Base-by-base conservation (phyloP, 192 early-diverging fungal species). In the Coemansia asiatica region DNA sequence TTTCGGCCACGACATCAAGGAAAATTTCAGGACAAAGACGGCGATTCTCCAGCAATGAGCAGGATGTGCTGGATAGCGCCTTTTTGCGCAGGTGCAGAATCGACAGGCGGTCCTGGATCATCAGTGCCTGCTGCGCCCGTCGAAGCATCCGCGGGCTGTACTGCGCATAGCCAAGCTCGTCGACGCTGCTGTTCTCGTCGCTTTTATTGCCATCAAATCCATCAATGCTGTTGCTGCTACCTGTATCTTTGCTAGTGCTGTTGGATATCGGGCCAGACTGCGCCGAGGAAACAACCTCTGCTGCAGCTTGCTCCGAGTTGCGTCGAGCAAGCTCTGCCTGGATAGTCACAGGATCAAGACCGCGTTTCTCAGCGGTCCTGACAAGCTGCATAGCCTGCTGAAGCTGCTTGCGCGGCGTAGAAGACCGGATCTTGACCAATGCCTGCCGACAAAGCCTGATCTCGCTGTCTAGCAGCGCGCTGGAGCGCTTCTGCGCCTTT, bases 11-110 rank as follows among this genome's bases (percentile, higher is more conserved):
- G 31, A 94, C 91, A 28, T 90, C 89, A 63, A 97, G 76, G 71
- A 95, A 96, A 2, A 91, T 89, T 80, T 98, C 96, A 10, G 96
- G 96, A 64, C 96, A 98, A 63, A 93, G 89, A n/a, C 86, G 80
- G 83, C 92, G 93, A 82, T 92, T 93, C 29, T 90, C 90, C 5
- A 86, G 70, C n/a, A 84, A 83, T 49, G 86, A 83, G 66, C 96
- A 98, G 48, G 91, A 87, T 18, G 91, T 87, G 68, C 89, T 90
- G 27, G 90, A 88, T 16, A 94, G 66, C 6, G 94, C 93, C 48
- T 88, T 84, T n/a, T 91, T 63, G 22, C 96, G 90, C 64, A 89
- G 84, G 67, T 91, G 87, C 50, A 98, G 83, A 53, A 91, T 89
- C 53, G 85, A 73, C 6, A 89, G 83, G 9, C 90, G 88, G 54